These are phyloP conservation scores for Hypsizygus marmoreus DNA, from an alignment of 768 basidiomycete species.

Conservation along the genomic window DNA sequence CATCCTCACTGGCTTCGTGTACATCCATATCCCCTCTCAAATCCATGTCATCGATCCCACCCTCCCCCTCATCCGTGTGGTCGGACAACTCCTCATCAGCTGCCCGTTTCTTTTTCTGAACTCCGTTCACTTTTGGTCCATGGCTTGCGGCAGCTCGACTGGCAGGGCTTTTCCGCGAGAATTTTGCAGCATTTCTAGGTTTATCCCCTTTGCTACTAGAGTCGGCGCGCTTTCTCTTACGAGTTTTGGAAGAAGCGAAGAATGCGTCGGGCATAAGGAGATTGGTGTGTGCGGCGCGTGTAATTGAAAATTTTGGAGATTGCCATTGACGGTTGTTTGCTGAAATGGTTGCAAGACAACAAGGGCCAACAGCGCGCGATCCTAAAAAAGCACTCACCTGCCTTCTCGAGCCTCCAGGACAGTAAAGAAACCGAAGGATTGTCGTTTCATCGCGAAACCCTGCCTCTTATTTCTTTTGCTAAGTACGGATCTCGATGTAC, in stretches of 20 bases:
- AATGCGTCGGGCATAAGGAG: conserved; percentile 78
- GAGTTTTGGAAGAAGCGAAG: conserved; percentile 62
- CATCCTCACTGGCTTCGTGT: conserved; percentile 69
- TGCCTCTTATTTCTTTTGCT: no score
- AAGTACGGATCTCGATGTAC: no score
- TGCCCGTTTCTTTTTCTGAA: conserved; percentile 30
- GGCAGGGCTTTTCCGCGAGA: conserved; percentile 25
- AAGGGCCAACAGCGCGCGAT: no score
- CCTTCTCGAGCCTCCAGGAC: no score
- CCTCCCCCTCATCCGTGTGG: conserved; percentile 52
- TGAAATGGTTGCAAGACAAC: background rate
- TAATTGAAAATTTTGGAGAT: background rate
- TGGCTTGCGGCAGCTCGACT: conserved; percentile 21
- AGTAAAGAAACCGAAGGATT: no score
- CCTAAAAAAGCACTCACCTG: no score
- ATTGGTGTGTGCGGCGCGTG: background rate
- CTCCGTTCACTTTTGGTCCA: conserved; percentile 24
- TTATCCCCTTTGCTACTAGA: conserved; percentile 19
- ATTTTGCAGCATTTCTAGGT: no score
- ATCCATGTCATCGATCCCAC: conserved; percentile 74
- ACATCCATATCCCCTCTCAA: conserved; percentile 47
- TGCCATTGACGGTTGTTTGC: background rate
- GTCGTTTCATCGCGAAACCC: no score
- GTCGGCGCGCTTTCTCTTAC: conserved; percentile 62
- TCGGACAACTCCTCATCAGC: conserved; percentile 74